Evolutionary conservation across 2,329 filamentous ascomycete genomes (phyloP).

Genomic region (Pseudomassariella vexata): DNA sequence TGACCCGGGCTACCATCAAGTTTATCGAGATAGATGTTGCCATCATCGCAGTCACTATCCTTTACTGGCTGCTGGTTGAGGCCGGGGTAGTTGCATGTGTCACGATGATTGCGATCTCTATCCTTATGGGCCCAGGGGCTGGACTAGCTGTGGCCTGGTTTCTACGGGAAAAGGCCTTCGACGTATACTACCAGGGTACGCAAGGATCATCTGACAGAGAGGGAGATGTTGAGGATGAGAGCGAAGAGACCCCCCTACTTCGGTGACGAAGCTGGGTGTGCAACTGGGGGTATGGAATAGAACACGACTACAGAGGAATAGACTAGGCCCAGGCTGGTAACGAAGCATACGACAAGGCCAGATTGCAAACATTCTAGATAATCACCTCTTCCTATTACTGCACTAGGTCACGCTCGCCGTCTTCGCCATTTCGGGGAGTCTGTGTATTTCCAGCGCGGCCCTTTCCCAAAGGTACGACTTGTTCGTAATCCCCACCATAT

Average conservation of each 20-base stretch:
- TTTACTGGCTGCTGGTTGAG: constrained; percentile 50
- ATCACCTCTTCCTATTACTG: too few species aligned
- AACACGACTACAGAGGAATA: too few species aligned
- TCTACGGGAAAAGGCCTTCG: constrained; percentile 15
- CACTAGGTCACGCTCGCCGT: too few species aligned
- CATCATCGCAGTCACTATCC: constrained; percentile 39
- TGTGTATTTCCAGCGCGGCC: too few species aligned
- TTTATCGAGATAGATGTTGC: constrained; percentile 42
- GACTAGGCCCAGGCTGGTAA: too few species aligned
- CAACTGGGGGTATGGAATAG: too few species aligned
- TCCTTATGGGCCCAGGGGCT: constrained; percentile 29
- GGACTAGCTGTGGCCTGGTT: constrained; percentile 24
- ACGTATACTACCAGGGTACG: constrained; percentile 6
- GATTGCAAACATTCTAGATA: too few species aligned
- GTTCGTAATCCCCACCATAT: too few species aligned
- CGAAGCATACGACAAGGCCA: too few species aligned
- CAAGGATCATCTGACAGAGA: background rate
- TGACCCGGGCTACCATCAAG: constrained; percentile 40
- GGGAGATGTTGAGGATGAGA: background rate
- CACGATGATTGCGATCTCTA: constrained; percentile 18
- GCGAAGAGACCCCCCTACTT: constrained; percentile 8
- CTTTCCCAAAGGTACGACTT: too few species aligned
- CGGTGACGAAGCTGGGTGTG: too few species aligned
- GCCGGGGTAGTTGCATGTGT: constrained; percentile 33
- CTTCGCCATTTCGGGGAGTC: too few species aligned